Evolutionary conservation across 2,329 filamentous ascomycete species (phyloP), one percentile per base, ranked within the genome.

Genomic region (Aspergillaceae sp.): DNA sequence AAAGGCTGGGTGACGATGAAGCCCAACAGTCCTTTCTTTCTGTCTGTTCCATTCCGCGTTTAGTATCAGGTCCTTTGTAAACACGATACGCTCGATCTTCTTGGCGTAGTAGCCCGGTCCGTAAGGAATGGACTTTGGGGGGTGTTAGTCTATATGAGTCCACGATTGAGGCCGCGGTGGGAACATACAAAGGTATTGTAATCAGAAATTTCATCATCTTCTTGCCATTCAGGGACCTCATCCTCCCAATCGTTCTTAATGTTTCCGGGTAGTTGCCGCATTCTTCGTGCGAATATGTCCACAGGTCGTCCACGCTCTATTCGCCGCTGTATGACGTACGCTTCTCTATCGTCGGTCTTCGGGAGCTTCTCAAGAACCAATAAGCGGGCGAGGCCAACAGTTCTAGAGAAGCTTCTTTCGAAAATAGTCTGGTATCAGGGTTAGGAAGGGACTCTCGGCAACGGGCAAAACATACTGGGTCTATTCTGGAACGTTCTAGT

Each of bases 1-100:
- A 63, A 94, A 94, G 8, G 85, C 86, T 3, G 88, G 87, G 57
- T 94, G 88, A 2, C 88, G 79, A 66, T 94, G 88, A 4, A 94
- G 72, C 50, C 87, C 80, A 1, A 90, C 83, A 28, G 82, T 73
- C n/a, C 87, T 78, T 37, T 88, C 82, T 50, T 86, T 81, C 1
- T 77, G 73, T 51, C 84, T 81, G 56, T 92, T 94, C 87, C 88
- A 94, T 60, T 94, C 86, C 0, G 86, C 86, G 56, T 94, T 92
- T 11, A 94, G 76, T 5, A 94, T 73, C 11, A 94, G 64, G 60
- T 94, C 88, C 52, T 86, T 84, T 2, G 84, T 87, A 59, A 87
- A 94, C 40, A 89, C 78, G 0, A 94, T 72, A 59, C 85, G 89
- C 63, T 94, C 87, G 46, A 94, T 90, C 56, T 82, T 64, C 19